Conservation (phyloP, 306 rosid genomes). For the Astragalus membranaceus region DNA sequence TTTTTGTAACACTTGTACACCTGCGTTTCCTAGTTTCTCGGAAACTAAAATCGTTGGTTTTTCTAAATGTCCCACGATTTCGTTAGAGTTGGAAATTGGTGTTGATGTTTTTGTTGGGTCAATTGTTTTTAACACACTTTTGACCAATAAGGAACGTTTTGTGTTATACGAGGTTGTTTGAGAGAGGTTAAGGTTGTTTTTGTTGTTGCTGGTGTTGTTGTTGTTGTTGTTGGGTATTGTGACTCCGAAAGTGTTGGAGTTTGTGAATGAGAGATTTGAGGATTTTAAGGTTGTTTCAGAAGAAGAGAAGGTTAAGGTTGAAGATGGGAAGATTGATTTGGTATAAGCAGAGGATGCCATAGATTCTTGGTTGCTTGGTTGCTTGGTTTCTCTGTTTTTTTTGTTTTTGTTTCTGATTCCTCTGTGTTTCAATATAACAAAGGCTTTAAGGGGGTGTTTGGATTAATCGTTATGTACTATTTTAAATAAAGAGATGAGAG, state of each 20-base stretch:
- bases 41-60: conserved; percentile 61
- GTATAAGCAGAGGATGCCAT: conserved; percentile 52
- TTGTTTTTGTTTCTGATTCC: not conserved
- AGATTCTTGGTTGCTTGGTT: not conserved
- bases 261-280: conserved; percentile 38
- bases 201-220: conserved; percentile 23
- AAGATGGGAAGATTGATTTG: conserved; percentile 25
- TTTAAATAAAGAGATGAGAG: not conserved
- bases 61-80: not conserved
- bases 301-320: not conserved
- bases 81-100: conserved; percentile 9
- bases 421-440: not conserved
- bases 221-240: conserved; percentile 10
- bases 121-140: conserved; percentile 30
- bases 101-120: not conserved
- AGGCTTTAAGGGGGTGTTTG: not conserved
- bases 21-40: conserved; percentile 86
- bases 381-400: not conserved
- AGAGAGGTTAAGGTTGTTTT: conserved; percentile 13
- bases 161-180: not conserved
- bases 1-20: conserved; percentile 46
- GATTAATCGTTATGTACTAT: not conserved
- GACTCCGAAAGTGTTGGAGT: not conserved
- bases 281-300: conserved; percentile 12
- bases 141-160: conserved; percentile 19